A percentile compares a stretch with the other conserved stretches of the same genome.
Evolutionary conservation across 140 eudicot genomes (phyloP).

Genomic region (Anethum foeniculum): DNA sequence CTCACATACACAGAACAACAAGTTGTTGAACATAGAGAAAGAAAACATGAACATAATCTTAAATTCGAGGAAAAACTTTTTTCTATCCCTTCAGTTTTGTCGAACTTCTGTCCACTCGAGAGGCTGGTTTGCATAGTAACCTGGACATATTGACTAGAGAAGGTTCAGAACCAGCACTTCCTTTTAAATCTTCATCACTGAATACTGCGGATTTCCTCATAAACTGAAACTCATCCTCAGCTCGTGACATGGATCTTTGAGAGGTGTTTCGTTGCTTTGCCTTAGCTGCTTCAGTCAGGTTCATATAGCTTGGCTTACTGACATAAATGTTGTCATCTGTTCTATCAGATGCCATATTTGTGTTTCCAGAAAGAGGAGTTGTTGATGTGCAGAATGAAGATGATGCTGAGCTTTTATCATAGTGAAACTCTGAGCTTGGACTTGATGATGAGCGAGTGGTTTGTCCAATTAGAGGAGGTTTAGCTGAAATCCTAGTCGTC

Average conservation of each 20-base stretch:
- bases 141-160: slow-evolving; percentile 41
- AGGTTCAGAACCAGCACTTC: slow-evolving; percentile 43
- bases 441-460: slow-evolving; percentile 63
- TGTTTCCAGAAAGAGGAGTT: slow-evolving; percentile 66
- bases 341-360: slow-evolving; percentile 33
- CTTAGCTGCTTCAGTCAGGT: slow-evolving; percentile 71
- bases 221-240: slow-evolving; percentile 85
- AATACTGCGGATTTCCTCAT: slow-evolving; percentile 38
- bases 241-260: slow-evolving; percentile 56
- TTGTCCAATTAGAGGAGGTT: slow-evolving; percentile 26
- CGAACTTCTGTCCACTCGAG: slow-evolving; percentile 46
- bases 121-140: slow-evolving; percentile 29
- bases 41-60: slow-evolving; percentile 11
- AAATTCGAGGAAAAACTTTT: slow-evolving; percentile 29
- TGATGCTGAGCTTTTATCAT: slow-evolving; percentile 75
- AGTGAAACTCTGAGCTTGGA: slow-evolving; percentile 68
- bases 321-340: slow-evolving; percentile 30
- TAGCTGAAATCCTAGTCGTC: slow-evolving; percentile 75
- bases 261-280: slow-evolving; percentile 69
- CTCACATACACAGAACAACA: slow-evolving; percentile 43
- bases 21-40: slow-evolving; percentile 61
- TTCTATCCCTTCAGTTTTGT: slow-evolving; percentile 33
- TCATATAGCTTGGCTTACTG: slow-evolving; percentile 73
- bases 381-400: slow-evolving; percentile 77
- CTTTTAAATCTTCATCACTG: slow-evolving; percentile 30